Percentiles rank a stretch among this genome's conserved stretches.
phyloP scores from a whole-genome alignment of 2,329 filamentous ascomycete genomes.

The Alternaria brassicae region DNA sequence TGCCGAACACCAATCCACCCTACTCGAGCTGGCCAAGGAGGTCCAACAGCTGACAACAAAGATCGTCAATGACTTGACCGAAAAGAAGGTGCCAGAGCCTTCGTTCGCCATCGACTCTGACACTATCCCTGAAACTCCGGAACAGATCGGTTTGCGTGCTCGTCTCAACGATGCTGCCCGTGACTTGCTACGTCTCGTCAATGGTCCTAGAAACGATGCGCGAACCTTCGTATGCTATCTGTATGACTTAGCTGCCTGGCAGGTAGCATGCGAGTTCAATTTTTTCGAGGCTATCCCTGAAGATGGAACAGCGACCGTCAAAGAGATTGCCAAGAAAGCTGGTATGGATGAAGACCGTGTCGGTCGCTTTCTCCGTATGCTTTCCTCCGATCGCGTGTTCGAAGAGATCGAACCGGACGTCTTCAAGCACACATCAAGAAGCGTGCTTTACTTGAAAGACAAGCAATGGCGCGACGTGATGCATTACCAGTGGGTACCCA shows the following conservation, averaged over 20 bases:
- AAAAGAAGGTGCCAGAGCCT: constrained; percentile 19
- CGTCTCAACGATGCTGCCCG: constrained; percentile 24
- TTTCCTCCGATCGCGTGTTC: constrained; percentile 26
- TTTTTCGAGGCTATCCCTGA: constrained; percentile 27
- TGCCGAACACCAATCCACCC: constrained; percentile 15
- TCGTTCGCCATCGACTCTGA: constrained; percentile 18
- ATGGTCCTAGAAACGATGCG: constrained; percentile 20
- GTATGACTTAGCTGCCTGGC: constrained; percentile 29
- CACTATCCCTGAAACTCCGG: constrained; percentile 14
- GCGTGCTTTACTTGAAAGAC: constrained; percentile 20
- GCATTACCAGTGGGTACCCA: constrained; percentile 22
- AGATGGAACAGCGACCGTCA: constrained; percentile 8
- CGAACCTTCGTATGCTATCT: constrained; percentile 23
- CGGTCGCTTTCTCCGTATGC: constrained; percentile 23
- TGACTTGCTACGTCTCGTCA: constrained; percentile 35
- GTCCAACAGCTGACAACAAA: constrained; percentile 18
- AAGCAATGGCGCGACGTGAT: constrained; percentile 20
- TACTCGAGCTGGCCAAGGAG: constrained; percentile 20
- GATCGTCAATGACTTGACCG: constrained; percentile 18
- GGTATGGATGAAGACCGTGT: constrained; percentile 24
- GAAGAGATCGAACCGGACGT: constrained; percentile 19
- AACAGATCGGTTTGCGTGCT: constrained; percentile 18
- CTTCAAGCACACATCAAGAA: constrained; percentile 32
- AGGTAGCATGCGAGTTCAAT: constrained; percentile 28
- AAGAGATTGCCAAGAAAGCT: constrained; percentile 21